Base-by-base conservation (phyloP, 2,329 filamentous ascomycete species). In the Aspergillus pseudonomiae region DNA sequence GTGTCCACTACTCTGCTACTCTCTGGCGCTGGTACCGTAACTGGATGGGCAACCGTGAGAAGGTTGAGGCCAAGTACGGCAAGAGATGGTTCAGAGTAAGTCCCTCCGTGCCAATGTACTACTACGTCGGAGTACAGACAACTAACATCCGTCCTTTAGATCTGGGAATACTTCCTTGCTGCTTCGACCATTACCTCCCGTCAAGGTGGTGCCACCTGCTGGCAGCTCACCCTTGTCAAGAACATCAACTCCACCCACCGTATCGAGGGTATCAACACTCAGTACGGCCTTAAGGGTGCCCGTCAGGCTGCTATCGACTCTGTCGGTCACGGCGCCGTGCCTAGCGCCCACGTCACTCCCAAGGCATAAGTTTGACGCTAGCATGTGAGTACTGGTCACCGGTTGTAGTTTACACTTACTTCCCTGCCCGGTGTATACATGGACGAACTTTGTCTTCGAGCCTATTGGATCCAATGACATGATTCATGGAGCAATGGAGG, bases 1-100 rank as follows among this genome's bases (percentile, higher is more conserved):
- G 95, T 75, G 93, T 98, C 50, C 95, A 98, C 84, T 98, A 97
- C 83, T 96, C 93, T 57, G 93, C 93, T 59, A 98, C 95, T 32
- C 84, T 99, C 67, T 98, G 95, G 95, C 88, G 92, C 76, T 98
- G 95, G 95, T 98, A 98, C 85, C 87, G 95, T 70, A 98, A 98
- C 87, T 98, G 95, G 95, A 86, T 97, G 79, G 93, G 85, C 81
- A 98, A 98, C 86, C 85, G 86, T 71, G 92, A 96, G 63, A 96
- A 96, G 84, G 91, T 97, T 66, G 88, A 91, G 80, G 93, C 91
- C 76, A 98, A 97, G 86, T 98, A 98, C 77, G 95, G 95, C 74
- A 89, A 91, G 76, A 86, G 92, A 76, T 99, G 95, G 95, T 99
- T 92, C 88, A 89, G 94, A 79, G 91, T 94, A 86, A 83, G 91